Evolutionary conservation across 441 rosid genomes (phyloP).

Genomic region (Pelargonium cotyledonis): DNA sequence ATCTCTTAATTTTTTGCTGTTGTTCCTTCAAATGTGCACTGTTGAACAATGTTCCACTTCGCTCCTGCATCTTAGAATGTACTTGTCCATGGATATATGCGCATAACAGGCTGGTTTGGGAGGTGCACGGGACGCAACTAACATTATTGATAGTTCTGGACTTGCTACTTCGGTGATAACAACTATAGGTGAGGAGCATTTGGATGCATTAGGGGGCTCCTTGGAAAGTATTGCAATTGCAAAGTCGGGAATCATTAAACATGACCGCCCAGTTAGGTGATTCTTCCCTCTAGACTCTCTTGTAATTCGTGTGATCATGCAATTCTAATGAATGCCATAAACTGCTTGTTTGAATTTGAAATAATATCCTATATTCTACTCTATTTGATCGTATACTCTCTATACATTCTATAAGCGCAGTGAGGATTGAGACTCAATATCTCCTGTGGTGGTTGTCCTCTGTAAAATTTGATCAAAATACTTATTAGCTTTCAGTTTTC

Average conservation of each 20-base stretch:
- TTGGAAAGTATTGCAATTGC: conserved; percentile 77
- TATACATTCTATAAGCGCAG: no score
- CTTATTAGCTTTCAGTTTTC: no score
- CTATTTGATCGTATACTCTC: no score
- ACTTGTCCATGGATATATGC: not conserved
- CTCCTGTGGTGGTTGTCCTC: no score
- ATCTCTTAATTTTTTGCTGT: not conserved
- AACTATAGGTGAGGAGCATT: conserved; percentile 70
- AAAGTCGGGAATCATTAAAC: conserved; percentile 78
- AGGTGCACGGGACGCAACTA: conserved; percentile 92
- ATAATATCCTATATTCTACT: no score
- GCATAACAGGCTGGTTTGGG: conserved; percentile 69
- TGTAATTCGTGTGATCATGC: not conserved
- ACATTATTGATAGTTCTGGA: conserved; percentile 47
- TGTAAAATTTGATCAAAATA: no score
- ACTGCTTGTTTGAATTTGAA: no score
- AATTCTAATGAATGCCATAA: no score
- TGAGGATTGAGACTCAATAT: no score
- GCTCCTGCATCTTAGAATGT: not conserved
- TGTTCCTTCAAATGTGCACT: not conserved
- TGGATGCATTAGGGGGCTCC: conserved; percentile 84
- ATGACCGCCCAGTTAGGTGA: conserved; percentile 76
- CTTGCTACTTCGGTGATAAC: conserved; percentile 74
- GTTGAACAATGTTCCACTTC: not conserved
- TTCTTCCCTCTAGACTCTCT: conserved; percentile 22